phyloP scores from a whole-genome alignment of 2,329 filamentous ascomycete species.

The Fusarium devonianum region DNA sequence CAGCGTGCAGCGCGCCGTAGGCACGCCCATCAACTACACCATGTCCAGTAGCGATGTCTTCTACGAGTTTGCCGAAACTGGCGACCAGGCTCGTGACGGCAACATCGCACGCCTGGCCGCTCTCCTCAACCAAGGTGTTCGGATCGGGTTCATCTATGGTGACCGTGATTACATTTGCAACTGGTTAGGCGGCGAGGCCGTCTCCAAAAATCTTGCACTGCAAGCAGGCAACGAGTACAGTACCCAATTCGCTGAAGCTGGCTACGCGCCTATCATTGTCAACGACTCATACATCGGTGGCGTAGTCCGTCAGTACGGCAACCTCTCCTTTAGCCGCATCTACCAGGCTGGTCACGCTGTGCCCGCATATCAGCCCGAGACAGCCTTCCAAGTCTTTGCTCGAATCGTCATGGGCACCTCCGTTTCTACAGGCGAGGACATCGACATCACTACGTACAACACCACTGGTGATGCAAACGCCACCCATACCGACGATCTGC shows the following conservation, averaged over 20 bases:
- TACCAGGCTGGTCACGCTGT: constrained; percentile 72
- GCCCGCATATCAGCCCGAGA: constrained; percentile 67
- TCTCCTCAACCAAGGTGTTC: constrained; percentile 68
- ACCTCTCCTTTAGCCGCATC: constrained; percentile 72
- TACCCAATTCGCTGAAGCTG: constrained; percentile 66
- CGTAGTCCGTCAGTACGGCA: constrained; percentile 77
- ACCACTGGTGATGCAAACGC: constrained; percentile 66
- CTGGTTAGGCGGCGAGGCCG: constrained; percentile 77
- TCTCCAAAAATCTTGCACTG: constrained; percentile 68
- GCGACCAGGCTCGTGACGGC: constrained; percentile 70
- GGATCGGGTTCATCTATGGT: constrained; percentile 75
- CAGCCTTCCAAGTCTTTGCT: constrained; percentile 66
- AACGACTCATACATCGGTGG: constrained; percentile 74
- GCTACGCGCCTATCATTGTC: constrained; percentile 75
- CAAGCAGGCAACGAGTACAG: constrained; percentile 56
- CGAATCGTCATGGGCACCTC: constrained; percentile 65
- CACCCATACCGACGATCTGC: constrained; percentile 61
- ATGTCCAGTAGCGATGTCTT: constrained; percentile 56
- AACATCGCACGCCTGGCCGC: constrained; percentile 66
- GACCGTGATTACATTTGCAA: constrained; percentile 71
- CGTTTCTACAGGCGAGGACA: constrained; percentile 60
- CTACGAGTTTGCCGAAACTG: constrained; percentile 56
- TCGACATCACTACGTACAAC: constrained; percentile 60
- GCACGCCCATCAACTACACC: constrained; percentile 68
- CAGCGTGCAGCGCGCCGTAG: constrained; percentile 64